Evolutionary conservation across 1,284 basidiomycete genomes (phyloP).

Genomic region (Exobasidium rhododendri): DNA sequence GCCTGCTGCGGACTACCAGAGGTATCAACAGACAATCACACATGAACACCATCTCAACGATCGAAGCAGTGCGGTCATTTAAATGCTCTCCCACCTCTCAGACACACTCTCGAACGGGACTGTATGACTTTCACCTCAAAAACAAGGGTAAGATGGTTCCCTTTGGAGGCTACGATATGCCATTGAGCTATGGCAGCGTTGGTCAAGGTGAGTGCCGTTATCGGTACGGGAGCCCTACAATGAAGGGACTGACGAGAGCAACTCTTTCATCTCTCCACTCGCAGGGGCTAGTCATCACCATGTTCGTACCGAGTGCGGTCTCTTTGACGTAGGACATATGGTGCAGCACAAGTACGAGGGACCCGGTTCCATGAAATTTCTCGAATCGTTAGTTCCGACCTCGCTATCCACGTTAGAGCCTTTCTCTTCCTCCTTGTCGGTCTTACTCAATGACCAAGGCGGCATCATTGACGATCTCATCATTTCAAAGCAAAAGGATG

Average conservation of each 20-base stretch:
- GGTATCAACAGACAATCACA: too few species aligned
- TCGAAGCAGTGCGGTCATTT: too few species aligned
- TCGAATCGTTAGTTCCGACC: slow-evolving; percentile 67
- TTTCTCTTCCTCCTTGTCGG: slow-evolving; percentile 70
- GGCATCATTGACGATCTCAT: slow-evolving; percentile 90
- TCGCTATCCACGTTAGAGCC: slow-evolving; percentile 67
- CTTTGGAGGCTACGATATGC: slow-evolving; percentile 95
- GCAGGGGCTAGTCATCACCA: slow-evolving; percentile 75
- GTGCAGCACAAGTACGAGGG: slow-evolving; percentile 58
- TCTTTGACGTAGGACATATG: slow-evolving; percentile 99
- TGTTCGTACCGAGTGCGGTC: slow-evolving; percentile 75
- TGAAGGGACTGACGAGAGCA: background rate
- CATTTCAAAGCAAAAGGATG: slow-evolving; percentile 56
- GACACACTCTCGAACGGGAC: slow-evolving; percentile 61
- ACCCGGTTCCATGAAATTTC: slow-evolving; percentile 64
- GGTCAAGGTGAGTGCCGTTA: slow-evolving; percentile 37
- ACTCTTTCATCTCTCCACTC: slow-evolving; percentile 59
- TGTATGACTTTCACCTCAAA: slow-evolving; percentile 85
- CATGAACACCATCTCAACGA: too few species aligned
- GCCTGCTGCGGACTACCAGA: too few species aligned
- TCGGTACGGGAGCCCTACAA: too few species aligned
- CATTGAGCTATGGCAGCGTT: slow-evolving; percentile 72
- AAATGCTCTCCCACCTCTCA: background rate
- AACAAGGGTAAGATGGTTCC: slow-evolving; percentile 92
- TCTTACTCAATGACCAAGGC: slow-evolving; percentile 80